phyloP scores from a whole-genome alignment of 345 rosid species.

The Citrus cavaleriei region DNA sequence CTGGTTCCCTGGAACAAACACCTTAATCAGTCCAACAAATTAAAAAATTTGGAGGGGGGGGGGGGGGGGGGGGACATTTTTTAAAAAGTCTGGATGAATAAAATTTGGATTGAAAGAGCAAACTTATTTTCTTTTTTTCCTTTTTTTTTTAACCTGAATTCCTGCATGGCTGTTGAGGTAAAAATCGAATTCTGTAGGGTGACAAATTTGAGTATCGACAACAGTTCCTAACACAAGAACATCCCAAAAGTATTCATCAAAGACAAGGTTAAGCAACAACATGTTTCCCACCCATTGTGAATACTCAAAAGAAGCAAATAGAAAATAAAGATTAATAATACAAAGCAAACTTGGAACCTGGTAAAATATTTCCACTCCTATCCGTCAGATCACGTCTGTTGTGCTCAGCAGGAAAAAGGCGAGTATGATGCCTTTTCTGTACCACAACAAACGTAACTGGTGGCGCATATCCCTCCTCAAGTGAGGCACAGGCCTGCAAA shows the following conservation, averaged over 20 bases:
- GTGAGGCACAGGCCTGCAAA: slow-evolving; percentile 59
- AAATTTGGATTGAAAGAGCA: background rate
- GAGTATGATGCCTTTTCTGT: slow-evolving; percentile 83
- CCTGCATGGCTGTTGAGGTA: slow-evolving; percentile 87
- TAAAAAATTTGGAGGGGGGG: too few species aligned
- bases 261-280: too few species aligned
- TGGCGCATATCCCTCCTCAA: slow-evolving; percentile 48
- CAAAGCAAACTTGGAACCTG: slow-evolving; percentile 40
- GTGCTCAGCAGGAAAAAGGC: slow-evolving; percentile 59
- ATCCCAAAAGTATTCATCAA: background rate
- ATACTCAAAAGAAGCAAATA: background rate
- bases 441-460: slow-evolving; percentile 70
- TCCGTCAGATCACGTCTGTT: slow-evolving; percentile 25
- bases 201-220: slow-evolving; percentile 65
- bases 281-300: background rate
- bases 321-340: background rate
- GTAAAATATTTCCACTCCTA: slow-evolving; percentile 65
- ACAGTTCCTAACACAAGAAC: background rate
- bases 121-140: background rate
- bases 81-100: background rate
- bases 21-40: too few species aligned
- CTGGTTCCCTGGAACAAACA: too few species aligned
- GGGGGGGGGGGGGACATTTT: fast-evolving
- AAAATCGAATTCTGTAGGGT: slow-evolving; percentile 69
- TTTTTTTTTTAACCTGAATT: slow-evolving; percentile 43